Conservation (phyloP, 139 green algal species). For the Volvox reticuliferus region DNA sequence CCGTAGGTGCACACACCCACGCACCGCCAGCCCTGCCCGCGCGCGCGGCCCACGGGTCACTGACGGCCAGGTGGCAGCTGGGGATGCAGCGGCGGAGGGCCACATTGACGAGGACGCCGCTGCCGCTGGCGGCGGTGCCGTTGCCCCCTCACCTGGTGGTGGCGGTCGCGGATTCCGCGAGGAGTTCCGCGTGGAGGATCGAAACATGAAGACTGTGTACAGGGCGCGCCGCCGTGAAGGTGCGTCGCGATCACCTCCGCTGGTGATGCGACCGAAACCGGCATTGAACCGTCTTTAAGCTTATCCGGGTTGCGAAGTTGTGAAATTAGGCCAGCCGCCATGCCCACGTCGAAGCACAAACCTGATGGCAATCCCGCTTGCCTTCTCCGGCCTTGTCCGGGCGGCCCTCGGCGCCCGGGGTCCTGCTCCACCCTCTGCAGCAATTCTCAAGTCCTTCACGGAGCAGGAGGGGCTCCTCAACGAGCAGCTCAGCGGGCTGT, state of each 20-base stretch:
- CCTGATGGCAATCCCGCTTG: no score
- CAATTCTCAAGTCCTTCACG: constrained; percentile 41
- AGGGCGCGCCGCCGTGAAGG: constrained; percentile 55
- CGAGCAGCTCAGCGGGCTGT: constrained; percentile 69
- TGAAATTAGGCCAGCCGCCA: no score
- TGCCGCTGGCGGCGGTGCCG: not conserved
- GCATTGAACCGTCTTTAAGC: no score
- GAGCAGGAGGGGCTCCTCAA: constrained; percentile 57
- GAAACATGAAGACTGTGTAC: constrained; percentile 57
- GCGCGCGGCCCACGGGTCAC: not conserved
- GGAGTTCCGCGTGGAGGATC: constrained; percentile 51
- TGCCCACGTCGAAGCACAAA: no score
- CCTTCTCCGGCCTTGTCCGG: no score
- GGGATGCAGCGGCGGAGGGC: not conserved
- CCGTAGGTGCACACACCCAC: constrained; percentile 56
- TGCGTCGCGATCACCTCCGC: constrained; percentile 20
- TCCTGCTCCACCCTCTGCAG: not conserved
- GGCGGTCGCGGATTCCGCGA: constrained; percentile 26
- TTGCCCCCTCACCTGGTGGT: not conserved
- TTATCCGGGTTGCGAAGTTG: no score
- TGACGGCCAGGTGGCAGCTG: not conserved
- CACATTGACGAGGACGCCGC: not conserved
- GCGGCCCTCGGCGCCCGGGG: no score
- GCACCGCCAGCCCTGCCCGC: constrained; percentile 21
- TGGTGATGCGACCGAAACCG: no score